A percentile compares a stretch with the other conserved stretches of the same genome.
Evolutionary conservation across 2,329 filamentous ascomycete species (phyloP).

Genomic region (Albifimbria verrucaria): DNA sequence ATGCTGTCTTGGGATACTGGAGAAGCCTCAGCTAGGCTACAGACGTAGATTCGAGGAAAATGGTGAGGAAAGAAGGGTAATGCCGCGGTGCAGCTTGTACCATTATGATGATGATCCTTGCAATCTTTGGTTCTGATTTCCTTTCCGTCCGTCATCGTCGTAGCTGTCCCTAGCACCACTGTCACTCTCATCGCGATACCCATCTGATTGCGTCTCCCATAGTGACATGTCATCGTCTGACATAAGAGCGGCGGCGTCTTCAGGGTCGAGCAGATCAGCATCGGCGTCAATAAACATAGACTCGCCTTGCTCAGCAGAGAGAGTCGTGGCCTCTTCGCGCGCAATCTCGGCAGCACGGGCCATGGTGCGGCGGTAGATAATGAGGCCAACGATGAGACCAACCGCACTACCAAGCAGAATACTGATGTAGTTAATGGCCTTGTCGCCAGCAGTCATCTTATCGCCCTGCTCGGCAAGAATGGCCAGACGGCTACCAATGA

Average conservation of each 20-base stretch:
- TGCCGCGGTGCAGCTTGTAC: too few relatives aligned
- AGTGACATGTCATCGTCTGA: constrained; percentile 58
- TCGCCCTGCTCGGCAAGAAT: constrained; percentile 79
- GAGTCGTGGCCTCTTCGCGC: constrained; percentile 34
- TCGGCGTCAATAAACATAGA: constrained; percentile 42
- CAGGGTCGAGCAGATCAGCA: constrained; percentile 40
- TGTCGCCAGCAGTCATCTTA: constrained; percentile 75
- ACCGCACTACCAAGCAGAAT: constrained; percentile 70
- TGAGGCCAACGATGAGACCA: constrained; percentile 72
- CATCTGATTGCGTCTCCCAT: constrained; percentile 38
- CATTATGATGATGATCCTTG: too few relatives aligned
- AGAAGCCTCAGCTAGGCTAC: too few relatives aligned
- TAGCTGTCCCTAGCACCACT: constrained; percentile 29
- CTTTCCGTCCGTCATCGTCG: constrained; percentile 11
- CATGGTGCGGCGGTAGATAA: constrained; percentile 78
- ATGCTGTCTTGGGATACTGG: too few relatives aligned
- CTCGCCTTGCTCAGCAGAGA: constrained; percentile 29
- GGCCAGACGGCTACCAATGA: constrained; percentile 82
- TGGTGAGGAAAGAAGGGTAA: too few relatives aligned
- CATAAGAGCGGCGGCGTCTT: constrained; percentile 52
- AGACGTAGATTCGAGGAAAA: too few relatives aligned
- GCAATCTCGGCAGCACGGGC: constrained; percentile 58
- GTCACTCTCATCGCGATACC: constrained; percentile 31
- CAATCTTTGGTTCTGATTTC: too few relatives aligned
- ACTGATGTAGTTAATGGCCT: constrained; percentile 77